A percentile compares a stretch with the other conserved stretches of the same genome.
Evolutionary conservation across 2,329 filamentous ascomycete genomes (phyloP).

Genomic region (Colletotrichum aenigma): DNA sequence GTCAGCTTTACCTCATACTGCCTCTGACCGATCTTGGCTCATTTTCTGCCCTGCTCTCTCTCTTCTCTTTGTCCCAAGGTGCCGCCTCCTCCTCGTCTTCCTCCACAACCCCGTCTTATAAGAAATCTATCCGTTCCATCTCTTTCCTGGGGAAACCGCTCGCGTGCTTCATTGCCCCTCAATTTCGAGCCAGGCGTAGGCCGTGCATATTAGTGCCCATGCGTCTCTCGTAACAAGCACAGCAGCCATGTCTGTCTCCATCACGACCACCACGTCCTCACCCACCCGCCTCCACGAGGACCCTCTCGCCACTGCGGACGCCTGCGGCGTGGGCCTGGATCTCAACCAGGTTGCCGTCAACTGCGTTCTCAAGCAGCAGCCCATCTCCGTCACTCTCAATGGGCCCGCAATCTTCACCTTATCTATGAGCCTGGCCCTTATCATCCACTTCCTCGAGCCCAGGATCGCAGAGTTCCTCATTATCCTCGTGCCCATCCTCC

Average conservation of each 20-base stretch:
- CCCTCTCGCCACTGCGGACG: not conserved
- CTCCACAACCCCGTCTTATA: not conserved
- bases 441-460: conserved; percentile 56
- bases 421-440: conserved; percentile 50
- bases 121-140: not conserved
- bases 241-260: conserved; percentile 19
- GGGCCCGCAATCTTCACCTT: conserved; percentile 51
- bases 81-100: not conserved
- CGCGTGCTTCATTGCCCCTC: not conserved
- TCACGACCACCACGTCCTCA: conserved; percentile 8
- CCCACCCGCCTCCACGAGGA: conserved; percentile 8
- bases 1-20: conserved; percentile 10
- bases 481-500: conserved; percentile 48
- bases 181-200: not conserved
- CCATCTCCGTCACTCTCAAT: conserved; percentile 58
- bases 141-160: not conserved
- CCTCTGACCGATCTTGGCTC: not conserved
- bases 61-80: not conserved
- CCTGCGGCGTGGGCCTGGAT: conserved; percentile 24
- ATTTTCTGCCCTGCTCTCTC: not conserved
- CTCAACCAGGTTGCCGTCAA: conserved; percentile 40
- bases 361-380: conserved; percentile 46
- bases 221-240: not conserved
- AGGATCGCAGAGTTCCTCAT: conserved; percentile 54
- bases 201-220: conserved; percentile 23